Conservation (phyloP, 352 stramenopile species). For the Globisporangium mamillatum region DNA sequence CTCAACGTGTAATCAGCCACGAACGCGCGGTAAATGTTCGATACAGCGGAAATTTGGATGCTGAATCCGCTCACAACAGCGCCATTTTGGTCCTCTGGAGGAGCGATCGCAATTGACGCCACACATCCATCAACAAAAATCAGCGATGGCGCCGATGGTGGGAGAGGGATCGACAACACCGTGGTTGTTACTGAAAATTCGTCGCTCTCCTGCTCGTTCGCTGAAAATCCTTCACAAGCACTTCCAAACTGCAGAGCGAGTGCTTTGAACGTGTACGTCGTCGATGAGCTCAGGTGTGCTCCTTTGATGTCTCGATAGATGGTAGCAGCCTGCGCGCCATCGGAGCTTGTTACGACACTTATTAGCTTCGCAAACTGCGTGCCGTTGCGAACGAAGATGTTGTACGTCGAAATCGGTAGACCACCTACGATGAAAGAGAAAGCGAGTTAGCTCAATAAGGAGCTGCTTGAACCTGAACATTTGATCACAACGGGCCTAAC, state of each 20-base stretch:
- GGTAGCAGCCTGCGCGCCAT: conserved; percentile 13
- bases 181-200: conserved; percentile 24
- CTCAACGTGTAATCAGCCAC: conserved; percentile 1
- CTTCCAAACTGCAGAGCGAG: conserved; percentile 38
- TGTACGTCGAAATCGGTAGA: conserved; percentile 29
- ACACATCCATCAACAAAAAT: conserved; percentile 20
- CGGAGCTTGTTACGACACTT: conserved; percentile 21
- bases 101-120: conserved; percentile 17
- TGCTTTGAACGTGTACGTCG: conserved; percentile 39
- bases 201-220: conserved; percentile 30
- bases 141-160: conserved; percentile 22
- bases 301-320: conserved; percentile 22
- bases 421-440: conserved; percentile 20
- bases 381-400: conserved; percentile 24
- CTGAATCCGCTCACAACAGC: conserved; percentile 15
- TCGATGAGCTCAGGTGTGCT: conserved; percentile 19
- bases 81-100: conserved; percentile 37
- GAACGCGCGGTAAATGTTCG: conserved; percentile 5
- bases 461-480: too few relatives aligned
- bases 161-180: conserved; percentile 22
- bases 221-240: conserved; percentile 34
- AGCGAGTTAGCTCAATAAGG: background rate
- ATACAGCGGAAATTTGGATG: background rate
- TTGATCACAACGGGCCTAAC: background rate
- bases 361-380: conserved; percentile 25